Evolutionary conservation across 805 yeast species (phyloP).

Genomic region (Ogataea nonfermentans): DNA sequence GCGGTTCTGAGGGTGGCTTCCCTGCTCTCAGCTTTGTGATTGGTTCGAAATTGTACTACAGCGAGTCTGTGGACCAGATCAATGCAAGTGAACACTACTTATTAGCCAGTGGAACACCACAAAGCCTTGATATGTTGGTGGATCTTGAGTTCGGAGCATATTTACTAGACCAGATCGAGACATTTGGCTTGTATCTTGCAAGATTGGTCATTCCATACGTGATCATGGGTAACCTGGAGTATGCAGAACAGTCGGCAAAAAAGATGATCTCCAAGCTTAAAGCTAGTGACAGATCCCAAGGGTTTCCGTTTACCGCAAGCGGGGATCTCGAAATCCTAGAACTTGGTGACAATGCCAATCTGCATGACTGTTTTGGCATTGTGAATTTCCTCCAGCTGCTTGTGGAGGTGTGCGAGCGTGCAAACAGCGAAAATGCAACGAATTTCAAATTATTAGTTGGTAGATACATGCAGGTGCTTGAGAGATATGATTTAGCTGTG

Average conservation of each 20-base stretch:
- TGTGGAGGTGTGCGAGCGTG: slow-evolving; percentile 52
- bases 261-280: slow-evolving; percentile 37
- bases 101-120: slow-evolving; percentile 25
- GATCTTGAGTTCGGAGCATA: slow-evolving; percentile 37
- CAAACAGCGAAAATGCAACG: slow-evolving; percentile 36
- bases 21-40: slow-evolving; percentile 69
- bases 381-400: slow-evolving; percentile 71
- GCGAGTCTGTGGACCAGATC: slow-evolving; percentile 28
- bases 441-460: slow-evolving; percentile 45
- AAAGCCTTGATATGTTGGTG: slow-evolving; percentile 26
- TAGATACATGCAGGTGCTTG: slow-evolving; percentile 32
- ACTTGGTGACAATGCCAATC: slow-evolving; percentile 24
- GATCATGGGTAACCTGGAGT: slow-evolving; percentile 62
- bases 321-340: slow-evolving; percentile 32
- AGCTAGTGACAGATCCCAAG: slow-evolving; percentile 17
- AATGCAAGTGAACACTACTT: slow-evolving; percentile 30
- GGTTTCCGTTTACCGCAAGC: slow-evolving; percentile 18
- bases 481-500: slow-evolving; percentile 18
- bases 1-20: slow-evolving; percentile 64
- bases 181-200: slow-evolving; percentile 27
- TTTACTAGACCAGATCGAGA: slow-evolving; percentile 31
- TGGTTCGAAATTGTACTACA: slow-evolving; percentile 58
- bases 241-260: slow-evolving; percentile 45
- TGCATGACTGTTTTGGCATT: slow-evolving; percentile 39
- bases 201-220: slow-evolving; percentile 78